Base-by-base conservation (phyloP, 805 yeast genomes). In the Cyberlindnera subsufficiens region DNA sequence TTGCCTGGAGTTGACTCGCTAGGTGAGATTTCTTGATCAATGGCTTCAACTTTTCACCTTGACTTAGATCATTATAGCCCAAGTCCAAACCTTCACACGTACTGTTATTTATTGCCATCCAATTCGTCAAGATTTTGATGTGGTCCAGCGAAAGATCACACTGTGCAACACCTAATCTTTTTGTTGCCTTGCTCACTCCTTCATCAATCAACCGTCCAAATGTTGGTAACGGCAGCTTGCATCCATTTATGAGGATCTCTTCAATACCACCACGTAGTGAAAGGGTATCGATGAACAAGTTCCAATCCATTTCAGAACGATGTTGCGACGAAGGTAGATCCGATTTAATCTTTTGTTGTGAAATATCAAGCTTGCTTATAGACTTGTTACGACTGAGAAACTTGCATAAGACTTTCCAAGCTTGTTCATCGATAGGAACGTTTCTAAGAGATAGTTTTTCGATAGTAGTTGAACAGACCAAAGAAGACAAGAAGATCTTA, bases 281-380 rank as follows among this genome's bases (percentile, higher is more conserved):
- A 16, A 90, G 57, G 0, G 95, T 81, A 11, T 86, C 83, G 3
- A 80, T 77, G 43, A 91, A 73, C 38, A 86, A 64, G 2, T 76
- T 64, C 97, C 97, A 90, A 61, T 90, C 89, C 82, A 82, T 80
- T 43, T 78, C 81, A 3, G 86, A 75, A 44, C 96, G 72, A 54
- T 81, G 59, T n/a, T 57, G 59, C 5, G 48, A 41, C 15, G 55
- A 47, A 22, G 61, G 53, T 11, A 63, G 45, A 31, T 68, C 74
- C 2, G 65, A 43, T 44, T 61, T 64, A 31, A 66, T 58, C 47
- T 66, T 70, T 19, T 74, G 72, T 59, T 85, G 93, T 0, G 95
- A 85, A 8, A 87, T 64, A 59, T 86, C 95, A 30, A 86, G 54
- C 48, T 75, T 74, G 37, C 70, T 69, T 35, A 85, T 53, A 1